A percentile compares a stretch with the other conserved stretches of the same genome.
Evolutionary conservation across 306 rosid genomes (phyloP).

Genomic region (Malus sylvestris): DNA sequence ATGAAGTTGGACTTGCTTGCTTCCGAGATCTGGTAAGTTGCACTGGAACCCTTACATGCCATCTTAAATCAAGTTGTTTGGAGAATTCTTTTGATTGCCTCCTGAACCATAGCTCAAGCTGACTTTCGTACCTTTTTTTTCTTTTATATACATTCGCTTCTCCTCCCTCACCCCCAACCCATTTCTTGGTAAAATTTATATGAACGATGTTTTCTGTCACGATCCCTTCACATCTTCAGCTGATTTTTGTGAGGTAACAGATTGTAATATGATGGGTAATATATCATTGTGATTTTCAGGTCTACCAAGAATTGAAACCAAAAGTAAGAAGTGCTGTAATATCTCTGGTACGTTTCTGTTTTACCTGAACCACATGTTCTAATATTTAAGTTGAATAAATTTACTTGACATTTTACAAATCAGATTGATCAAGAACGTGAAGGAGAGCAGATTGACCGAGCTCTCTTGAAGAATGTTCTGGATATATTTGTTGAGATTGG

Average conservation of each 20-base stretch:
- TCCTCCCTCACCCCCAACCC: not conserved
- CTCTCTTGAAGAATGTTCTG: slow-evolving; percentile 46
- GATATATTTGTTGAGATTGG: slow-evolving; percentile 61
- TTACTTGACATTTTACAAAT: slow-evolving; percentile 1
- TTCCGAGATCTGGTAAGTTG: slow-evolving; percentile 62
- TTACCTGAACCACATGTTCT: not conserved
- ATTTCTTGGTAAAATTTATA: not conserved
- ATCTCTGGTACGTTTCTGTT: slow-evolving; percentile 40
- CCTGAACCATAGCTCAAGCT: not conserved
- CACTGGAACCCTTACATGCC: not conserved
- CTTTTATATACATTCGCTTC: not conserved
- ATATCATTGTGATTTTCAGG: slow-evolving; percentile 34
- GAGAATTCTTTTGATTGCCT: not conserved
- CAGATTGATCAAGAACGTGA: slow-evolving; percentile 57
- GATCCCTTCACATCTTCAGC: not conserved
- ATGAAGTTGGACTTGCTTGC: slow-evolving; percentile 52
- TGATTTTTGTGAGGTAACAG: not conserved
- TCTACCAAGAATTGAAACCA: slow-evolving; percentile 50
- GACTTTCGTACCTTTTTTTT: not conserved
- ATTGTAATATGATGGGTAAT: not conserved
- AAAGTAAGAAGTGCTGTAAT: slow-evolving; percentile 60
- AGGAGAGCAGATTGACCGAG: slow-evolving; percentile 56
- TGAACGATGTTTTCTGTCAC: not conserved
- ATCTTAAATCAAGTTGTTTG: not conserved
- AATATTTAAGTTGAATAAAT: not conserved